Evolutionary conservation across 208 protist species (phyloP).

Genomic region (Leishmania major): DNA sequence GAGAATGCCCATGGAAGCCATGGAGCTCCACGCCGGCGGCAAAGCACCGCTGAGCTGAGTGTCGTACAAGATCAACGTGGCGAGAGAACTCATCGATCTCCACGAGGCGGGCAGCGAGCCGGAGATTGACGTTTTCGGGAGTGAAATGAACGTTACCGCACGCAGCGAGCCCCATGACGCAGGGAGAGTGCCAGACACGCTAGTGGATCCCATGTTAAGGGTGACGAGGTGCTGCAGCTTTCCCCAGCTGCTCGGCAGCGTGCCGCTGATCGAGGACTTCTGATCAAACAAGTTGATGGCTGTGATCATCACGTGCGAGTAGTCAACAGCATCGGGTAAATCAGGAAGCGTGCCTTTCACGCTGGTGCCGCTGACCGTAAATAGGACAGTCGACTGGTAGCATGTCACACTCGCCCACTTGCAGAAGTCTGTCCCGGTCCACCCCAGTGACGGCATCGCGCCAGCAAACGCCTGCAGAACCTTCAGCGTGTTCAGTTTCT

Average conservation of each 20-base stretch:
- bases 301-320: constrained; percentile 11
- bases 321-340: constrained; percentile 8
- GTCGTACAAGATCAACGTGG: not conserved
- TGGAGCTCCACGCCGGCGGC: constrained; percentile 5
- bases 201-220: not conserved
- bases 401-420: not conserved
- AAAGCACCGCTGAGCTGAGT: constrained; percentile 1
- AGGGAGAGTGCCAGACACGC: constrained; percentile 3
- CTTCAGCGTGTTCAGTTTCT: not conserved
- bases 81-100: constrained; percentile 2
- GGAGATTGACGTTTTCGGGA: not conserved
- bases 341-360: constrained; percentile 7
- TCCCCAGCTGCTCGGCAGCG: constrained; percentile 3
- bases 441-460: constrained; percentile 10
- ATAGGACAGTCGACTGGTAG: not conserved
- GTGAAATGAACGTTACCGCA: not conserved
- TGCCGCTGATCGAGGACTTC: not conserved
- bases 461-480: constrained; percentile 8
- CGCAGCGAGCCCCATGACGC: not conserved
- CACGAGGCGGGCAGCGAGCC: constrained; percentile 13
- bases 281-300: not conserved
- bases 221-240: not conserved
- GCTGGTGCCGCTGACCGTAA: not conserved
- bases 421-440: constrained; percentile 8
- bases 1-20: not conserved